These are phyloP conservation scores for Sugiyamaella lignohabitans DNA, from an alignment of 805 yeast species.

Conservation along the genomic window DNA sequence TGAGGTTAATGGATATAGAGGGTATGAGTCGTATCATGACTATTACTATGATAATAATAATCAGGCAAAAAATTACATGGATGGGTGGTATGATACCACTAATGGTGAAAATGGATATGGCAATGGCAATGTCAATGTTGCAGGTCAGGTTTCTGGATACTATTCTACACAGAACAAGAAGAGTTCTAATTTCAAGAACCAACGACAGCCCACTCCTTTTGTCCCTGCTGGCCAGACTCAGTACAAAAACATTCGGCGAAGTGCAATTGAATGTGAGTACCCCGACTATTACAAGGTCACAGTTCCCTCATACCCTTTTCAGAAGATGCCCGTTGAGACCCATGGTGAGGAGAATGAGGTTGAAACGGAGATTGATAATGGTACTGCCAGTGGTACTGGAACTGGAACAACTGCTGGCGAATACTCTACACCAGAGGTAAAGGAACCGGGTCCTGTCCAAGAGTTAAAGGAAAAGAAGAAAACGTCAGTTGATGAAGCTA, in stretches of 20 bases:
- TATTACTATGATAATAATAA: neutral
- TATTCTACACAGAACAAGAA: neutral
- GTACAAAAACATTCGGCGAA: neutral
- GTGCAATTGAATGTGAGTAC: conserved; percentile 10
- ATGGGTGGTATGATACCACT: no score
- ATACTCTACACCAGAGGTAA: no score
- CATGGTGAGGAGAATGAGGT: conserved; percentile 1
- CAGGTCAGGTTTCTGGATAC: no score
- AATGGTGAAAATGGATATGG: no score
- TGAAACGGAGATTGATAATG: neutral
- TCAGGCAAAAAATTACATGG: no score
- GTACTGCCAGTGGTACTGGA: neutral
- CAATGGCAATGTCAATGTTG: no score
- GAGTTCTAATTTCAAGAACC: neutral
- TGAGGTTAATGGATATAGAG: neutral
- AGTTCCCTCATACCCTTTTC: conserved; percentile 13
- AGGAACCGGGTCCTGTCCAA: no score
- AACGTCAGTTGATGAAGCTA: no score
- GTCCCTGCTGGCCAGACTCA: neutral
- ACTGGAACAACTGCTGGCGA: no score
- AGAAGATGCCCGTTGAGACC: neutral
- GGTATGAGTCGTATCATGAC: neutral
- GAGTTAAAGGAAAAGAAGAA: no score
- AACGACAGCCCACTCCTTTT: neutral
- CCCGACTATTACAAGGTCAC: conserved; percentile 7